Percentiles rank a stretch among this genome's conserved stretches.
Evolutionary conservation across 108 stramenopile species (phyloP).

Genomic region (Cyclotella cryptica): DNA sequence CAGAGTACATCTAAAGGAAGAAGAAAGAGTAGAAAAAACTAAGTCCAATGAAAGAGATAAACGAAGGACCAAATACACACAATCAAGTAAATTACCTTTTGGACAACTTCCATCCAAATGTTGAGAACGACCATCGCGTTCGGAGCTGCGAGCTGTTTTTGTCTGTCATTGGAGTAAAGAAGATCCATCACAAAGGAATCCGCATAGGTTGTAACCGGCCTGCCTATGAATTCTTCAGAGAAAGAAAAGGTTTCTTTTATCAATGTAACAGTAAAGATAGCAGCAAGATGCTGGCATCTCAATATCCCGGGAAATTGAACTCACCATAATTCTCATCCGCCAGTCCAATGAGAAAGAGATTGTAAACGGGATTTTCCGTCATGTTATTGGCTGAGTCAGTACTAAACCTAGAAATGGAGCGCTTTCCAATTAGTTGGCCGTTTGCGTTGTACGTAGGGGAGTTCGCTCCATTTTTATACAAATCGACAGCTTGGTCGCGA

Average conservation of each 20-base stretch:
- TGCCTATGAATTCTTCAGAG: conserved; percentile 48
- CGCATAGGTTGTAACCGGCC: conserved; percentile 64
- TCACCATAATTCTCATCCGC: conserved; percentile 54
- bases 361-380: conserved; percentile 73
- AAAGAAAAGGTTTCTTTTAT: neutral
- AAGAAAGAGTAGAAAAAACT: neutral
- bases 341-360: conserved; percentile 67
- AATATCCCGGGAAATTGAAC: neutral
- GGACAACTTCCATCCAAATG: conserved; percentile 83
- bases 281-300: neutral
- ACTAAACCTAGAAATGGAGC: conserved; percentile 67
- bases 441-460: conserved; percentile 69
- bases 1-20: conserved; percentile 32
- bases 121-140: conserved; percentile 75
- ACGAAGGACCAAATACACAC: neutral
- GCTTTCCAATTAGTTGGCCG: conserved; percentile 58
- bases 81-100: conserved; percentile 29
- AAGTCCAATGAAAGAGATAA: neutral
- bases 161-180: conserved; percentile 42
- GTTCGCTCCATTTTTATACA: conserved; percentile 73
- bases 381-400: conserved; percentile 56
- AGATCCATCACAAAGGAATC: conserved; percentile 67
- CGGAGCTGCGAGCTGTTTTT: conserved; percentile 49
- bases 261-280: neutral
- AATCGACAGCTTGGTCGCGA: conserved; percentile 49